Base-by-base conservation (phyloP, 2,329 filamentous ascomycete genomes). In the Cladophialophora yegresii region DNA sequence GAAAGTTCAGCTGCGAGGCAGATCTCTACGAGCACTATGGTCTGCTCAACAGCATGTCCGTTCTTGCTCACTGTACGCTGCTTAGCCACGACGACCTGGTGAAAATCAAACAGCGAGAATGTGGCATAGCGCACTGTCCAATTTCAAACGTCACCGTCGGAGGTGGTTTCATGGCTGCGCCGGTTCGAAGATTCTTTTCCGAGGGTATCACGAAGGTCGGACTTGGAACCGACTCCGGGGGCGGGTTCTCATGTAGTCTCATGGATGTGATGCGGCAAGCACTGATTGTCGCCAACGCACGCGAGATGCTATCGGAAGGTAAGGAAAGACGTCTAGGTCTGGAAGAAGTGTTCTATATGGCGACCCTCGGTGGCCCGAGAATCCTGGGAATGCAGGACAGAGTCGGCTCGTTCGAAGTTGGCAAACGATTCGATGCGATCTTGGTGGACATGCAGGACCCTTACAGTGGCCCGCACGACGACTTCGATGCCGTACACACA, bases 41-140 rank as follows among this genome's bases (percentile, higher is more conserved):
- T 0, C 75, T 89, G 5, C 77, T 89, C 10, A 80, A 76, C 1
- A 60, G 73, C 6, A 79, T 81, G 8, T 81, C 82, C 0, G 85
- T 88, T 64, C 79, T 89, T 0, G 86, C 86, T 0, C 86, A 89
- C 72, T 88, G 86, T 76, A 87, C 83, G 64, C 79, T 84, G 71
- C 83, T 87, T 78, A 81, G 75, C 5, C 61, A 63, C 4, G 78
- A 82, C 43, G 86, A 89, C 72, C 79, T 82, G 54, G 68, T 72
- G 1, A 76, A 77, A 16, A 67, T 88, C 4, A 67, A 72, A 10
- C 72, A 75, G 5, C 75, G 82, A 1, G 73, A 74, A 1, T 85
- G 83, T 66, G 84, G 85, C 26, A 77, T 87, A 1, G 84, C 85
- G 0, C 85, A 87, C 70, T 87, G 85, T 63, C 85, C 85, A 0